Percentiles rank a stretch among this genome's conserved stretches.
These are phyloP conservation scores for Rhodotorula sp. DNA, from an alignment of 1,284 basidiomycete species.

Conservation along the genomic window DNA sequence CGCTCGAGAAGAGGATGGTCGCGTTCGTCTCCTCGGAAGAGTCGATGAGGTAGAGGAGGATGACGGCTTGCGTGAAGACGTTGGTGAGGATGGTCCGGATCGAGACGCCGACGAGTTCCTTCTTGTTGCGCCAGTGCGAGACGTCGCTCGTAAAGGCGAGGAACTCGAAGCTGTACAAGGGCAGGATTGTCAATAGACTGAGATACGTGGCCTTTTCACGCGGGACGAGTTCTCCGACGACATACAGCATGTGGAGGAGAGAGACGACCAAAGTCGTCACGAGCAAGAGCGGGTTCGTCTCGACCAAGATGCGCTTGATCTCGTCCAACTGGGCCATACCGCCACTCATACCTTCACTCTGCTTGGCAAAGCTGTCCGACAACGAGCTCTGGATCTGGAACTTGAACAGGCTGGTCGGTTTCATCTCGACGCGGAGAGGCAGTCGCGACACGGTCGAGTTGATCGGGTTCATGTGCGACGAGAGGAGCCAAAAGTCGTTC, in stretches of 20 bases:
- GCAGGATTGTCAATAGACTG: slow-evolving; percentile 50
- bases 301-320: slow-evolving; percentile 81
- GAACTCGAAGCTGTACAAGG: slow-evolving; percentile 66
- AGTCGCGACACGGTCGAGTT: slow-evolving; percentile 44
- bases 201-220: not conserved
- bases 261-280: slow-evolving; percentile 70
- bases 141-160: slow-evolving; percentile 92
- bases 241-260: slow-evolving; percentile 75
- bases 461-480: slow-evolving; percentile 47
- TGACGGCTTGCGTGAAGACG: slow-evolving; percentile 70
- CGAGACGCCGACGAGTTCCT: slow-evolving; percentile 59
- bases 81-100: slow-evolving; percentile 75
- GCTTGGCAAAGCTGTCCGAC: slow-evolving; percentile 64
- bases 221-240: slow-evolving; percentile 35
- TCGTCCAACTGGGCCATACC: slow-evolving; percentile 72
- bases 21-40: slow-evolving; percentile 86
- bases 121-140: slow-evolving; percentile 88
- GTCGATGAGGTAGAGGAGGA: slow-evolving; percentile 17
- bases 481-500: slow-evolving; percentile 81
- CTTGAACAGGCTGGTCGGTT: slow-evolving; percentile 61
- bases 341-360: slow-evolving; percentile 27
- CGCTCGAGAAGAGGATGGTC: slow-evolving; percentile 58
- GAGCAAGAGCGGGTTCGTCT: slow-evolving; percentile 90
- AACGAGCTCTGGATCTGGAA: slow-evolving; percentile 45
- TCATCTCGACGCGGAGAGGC: slow-evolving; percentile 74